A percentile compares a stretch with the other conserved stretches of the same genome.
These are phyloP conservation scores for Saturnispora halmiae DNA, from an alignment of 805 yeast genomes.

Conservation along the genomic window DNA sequence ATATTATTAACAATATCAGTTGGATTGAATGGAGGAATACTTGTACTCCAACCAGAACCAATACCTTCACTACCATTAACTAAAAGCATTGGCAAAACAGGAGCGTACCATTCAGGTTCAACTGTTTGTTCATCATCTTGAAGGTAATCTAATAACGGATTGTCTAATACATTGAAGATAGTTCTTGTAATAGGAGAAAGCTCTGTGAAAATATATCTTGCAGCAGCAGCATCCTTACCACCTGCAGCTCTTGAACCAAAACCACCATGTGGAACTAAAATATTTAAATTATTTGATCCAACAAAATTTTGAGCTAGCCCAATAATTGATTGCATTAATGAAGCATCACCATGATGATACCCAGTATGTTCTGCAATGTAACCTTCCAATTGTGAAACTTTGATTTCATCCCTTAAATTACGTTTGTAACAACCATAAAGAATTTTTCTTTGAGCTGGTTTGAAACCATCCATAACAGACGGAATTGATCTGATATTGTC, in stretches of 20 bases:
- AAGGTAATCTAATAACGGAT: conserved; percentile 64
- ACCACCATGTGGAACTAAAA: conserved; percentile 84
- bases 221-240: conserved; percentile 97
- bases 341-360: conserved; percentile 91
- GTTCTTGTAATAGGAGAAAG: conserved; percentile 64
- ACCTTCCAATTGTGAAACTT: conserved; percentile 87
- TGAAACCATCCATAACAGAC: conserved; percentile 85
- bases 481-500: conserved; percentile 95
- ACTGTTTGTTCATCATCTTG: conserved; percentile 91
- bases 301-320: conserved; percentile 93
- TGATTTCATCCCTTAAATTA: conserved; percentile 66
- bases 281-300: conserved; percentile 82
- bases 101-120: conserved; percentile 93
- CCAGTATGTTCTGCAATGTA: conserved; percentile 82
- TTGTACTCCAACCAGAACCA: conserved; percentile 98
- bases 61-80: conserved; percentile 97
- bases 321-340: conserved; percentile 82
- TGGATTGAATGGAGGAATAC: conserved; percentile 87
- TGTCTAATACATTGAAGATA: conserved; percentile 73
- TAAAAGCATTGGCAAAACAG: conserved; percentile 88
- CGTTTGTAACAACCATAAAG: conserved; percentile 80
- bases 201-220: conserved; percentile 91
- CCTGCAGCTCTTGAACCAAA: conserved; percentile 96
- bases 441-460: conserved; percentile 95
- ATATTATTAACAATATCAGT: conserved; percentile 69